Evolutionary conservation across 176 grass and related monocot genomes (phyloP).

Genomic region (Ananas comosus): DNA sequence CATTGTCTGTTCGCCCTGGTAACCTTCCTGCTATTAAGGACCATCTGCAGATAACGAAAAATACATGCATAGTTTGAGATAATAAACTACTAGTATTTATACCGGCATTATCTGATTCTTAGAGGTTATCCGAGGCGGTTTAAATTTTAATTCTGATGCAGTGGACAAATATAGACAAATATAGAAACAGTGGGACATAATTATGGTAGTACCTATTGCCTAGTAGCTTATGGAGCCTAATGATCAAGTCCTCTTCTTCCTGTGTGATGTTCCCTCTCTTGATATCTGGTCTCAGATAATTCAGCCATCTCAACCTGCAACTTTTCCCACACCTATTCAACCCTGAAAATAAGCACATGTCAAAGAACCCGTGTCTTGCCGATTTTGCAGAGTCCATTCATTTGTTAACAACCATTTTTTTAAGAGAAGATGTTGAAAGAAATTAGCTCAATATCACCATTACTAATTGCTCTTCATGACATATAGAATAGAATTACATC

Average conservation of each 20-base stretch:
- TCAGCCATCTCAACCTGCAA: slow-evolving; percentile 9
- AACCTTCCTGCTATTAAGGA: slow-evolving; percentile 14
- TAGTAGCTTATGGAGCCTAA: slow-evolving; percentile 9
- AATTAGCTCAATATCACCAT: too few species aligned
- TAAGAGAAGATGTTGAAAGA: background rate
- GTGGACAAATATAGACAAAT: background rate
- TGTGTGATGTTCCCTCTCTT: slow-evolving; percentile 8
- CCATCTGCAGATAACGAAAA: background rate
- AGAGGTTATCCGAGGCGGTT: too few species aligned
- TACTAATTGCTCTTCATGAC: too few species aligned
- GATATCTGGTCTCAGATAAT: slow-evolving; percentile 10
- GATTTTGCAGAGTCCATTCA: background rate
- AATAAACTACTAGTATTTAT: background rate
- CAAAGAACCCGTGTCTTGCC: too few species aligned
- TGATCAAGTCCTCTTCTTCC: slow-evolving; percentile 7
- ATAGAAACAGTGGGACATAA: background rate
- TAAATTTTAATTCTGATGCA: too few species aligned
- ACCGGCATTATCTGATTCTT: background rate
- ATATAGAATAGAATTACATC: too few species aligned
- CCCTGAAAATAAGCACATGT: background rate
- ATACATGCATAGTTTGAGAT: background rate
- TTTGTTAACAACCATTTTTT: background rate
- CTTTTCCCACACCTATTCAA: slow-evolving; percentile 6
- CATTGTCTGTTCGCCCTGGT: slow-evolving; percentile 10
- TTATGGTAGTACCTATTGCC: background rate